A percentile compares a stretch with the other conserved stretches of the same genome.
Evolutionary conservation across 1,139 yeast species (phyloP).

Genomic region (Saccharomyces uvarum): DNA sequence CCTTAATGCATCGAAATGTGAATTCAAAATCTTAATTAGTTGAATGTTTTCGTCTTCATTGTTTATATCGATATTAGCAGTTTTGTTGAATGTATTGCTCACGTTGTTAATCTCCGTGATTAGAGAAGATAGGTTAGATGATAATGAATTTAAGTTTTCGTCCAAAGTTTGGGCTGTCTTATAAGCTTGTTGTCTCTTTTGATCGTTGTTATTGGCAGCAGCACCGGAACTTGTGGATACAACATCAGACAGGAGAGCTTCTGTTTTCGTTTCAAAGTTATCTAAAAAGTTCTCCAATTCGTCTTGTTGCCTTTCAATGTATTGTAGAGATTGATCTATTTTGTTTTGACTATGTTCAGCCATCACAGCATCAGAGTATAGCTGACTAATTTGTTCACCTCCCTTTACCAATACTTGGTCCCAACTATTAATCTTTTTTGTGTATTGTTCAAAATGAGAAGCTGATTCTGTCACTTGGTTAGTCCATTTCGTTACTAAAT

Average conservation of each 20-base stretch:
- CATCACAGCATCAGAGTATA: constrained; percentile 68
- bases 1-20: constrained; percentile 82
- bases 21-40: constrained; percentile 74
- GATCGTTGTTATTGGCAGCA: constrained; percentile 43
- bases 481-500: constrained; percentile 89
- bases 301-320: constrained; percentile 86
- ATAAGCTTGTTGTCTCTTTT: constrained; percentile 85
- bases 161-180: constrained; percentile 80
- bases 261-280: constrained; percentile 82
- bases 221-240: constrained; percentile 32
- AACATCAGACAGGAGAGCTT: constrained; percentile 41
- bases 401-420: constrained; percentile 76
- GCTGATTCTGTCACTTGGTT: constrained; percentile 70
- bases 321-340: constrained; percentile 78
- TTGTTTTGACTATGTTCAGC: constrained; percentile 82
- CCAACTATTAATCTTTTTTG: constrained; percentile 72
- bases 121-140: constrained; percentile 65
- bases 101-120: constrained; percentile 82
- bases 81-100: constrained; percentile 70
- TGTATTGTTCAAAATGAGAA: constrained; percentile 67
- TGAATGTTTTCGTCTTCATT: constrained; percentile 37
- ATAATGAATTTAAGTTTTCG: constrained; percentile 70
- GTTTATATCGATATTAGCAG: constrained; percentile 39
- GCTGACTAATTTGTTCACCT: constrained; percentile 73
- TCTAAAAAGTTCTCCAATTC: constrained; percentile 78